Conservation (phyloP, 2,329 filamentous ascomycete species). For the Davidsoniella neocaledoniae region DNA sequence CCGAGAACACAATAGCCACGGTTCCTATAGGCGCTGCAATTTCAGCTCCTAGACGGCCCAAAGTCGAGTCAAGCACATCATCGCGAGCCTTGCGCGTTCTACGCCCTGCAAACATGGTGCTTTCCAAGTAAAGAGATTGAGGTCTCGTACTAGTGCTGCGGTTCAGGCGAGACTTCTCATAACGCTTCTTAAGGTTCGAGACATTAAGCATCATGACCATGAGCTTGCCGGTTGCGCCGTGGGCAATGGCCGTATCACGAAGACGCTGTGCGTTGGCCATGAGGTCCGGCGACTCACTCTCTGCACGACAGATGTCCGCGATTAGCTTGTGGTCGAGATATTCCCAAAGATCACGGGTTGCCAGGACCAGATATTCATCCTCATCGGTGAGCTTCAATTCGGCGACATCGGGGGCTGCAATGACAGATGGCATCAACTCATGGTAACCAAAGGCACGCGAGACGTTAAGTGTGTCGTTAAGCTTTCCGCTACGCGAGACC, state of each 20-base stretch:
- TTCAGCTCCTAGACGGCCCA: conserved; percentile 75
- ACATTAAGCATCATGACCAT: conserved; percentile 99
- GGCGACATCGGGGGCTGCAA: conserved; percentile 72
- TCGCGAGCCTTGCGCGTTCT: conserved; percentile 46
- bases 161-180: conserved; percentile 54
- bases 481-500: conserved; percentile 82
- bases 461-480: conserved; percentile 83
- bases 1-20: conserved; percentile 88
- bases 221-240: conserved; percentile 83
- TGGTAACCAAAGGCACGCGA: conserved; percentile 92
- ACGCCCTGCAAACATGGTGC: conserved; percentile 40
- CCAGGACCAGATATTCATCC: conserved; percentile 85
- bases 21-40: conserved; percentile 84
- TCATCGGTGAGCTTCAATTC: conserved; percentile 67
- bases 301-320: conserved; percentile 63
- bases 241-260: conserved; percentile 85
- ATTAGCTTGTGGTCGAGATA: conserved; percentile 79
- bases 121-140: conserved; percentile 50
- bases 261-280: conserved; percentile 94
- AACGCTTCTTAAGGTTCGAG: conserved; percentile 69
- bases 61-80: conserved; percentile 64
- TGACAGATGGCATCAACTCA: conserved; percentile 79
- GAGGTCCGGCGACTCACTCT: conserved; percentile 65
- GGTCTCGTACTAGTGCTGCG: conserved; percentile 77
- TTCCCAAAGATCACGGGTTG: conserved; percentile 88